Evolutionary conservation across 345 rosid species (phyloP), one percentile per base, ranked within the genome.

Genomic region (Eucalyptus sp.): DNA sequence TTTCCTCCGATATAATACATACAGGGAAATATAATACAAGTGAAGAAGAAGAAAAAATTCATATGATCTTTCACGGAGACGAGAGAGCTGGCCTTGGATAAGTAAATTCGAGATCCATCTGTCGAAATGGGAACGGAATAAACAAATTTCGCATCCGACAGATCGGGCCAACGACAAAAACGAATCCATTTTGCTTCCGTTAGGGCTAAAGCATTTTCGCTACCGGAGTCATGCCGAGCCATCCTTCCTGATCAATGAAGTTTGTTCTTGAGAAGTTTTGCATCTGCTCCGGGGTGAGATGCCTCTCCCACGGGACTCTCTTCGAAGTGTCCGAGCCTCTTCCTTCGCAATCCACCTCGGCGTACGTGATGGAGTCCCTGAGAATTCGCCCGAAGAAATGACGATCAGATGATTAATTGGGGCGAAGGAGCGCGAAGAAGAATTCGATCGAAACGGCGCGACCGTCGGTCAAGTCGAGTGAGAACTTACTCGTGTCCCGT

Each of bases 401-500:
- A 13, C 8, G 58, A 43, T 43, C 10, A 27, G 71, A 13, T 16
- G 43, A 86, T 12, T 29, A 58, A 51, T 4, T 1, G 13, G 16
- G 60, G 60, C 17, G 18, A 54, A 87, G 54, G 24, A 58, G 31
- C 29, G 3, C 4, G 9, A 41, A 9, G 37, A 27, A n/a, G 37
- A 27, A 86, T 33, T 8, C 4, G 13, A 50, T 29, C 22, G 5
- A 4, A 5, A 27, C 2, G 41, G 6, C 58, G 13, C 20, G 62
- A 37, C 44, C 1, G 43, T 44, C 9, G 87, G 20, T 13, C 5
- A 48, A 44, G 80, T 10, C 62, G 29, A 56, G 6, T 1, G 29
- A 56, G 54, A 51, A 88, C 94, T 91, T 90, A 95, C 96, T 94
- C 94, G 56, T 92, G 58, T 41, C 94, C 94, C 29, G 10, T 31